These are phyloP conservation scores for Raffaelea arxii DNA, from an alignment of 2,329 filamentous ascomycete species.

Conservation along the genomic window DNA sequence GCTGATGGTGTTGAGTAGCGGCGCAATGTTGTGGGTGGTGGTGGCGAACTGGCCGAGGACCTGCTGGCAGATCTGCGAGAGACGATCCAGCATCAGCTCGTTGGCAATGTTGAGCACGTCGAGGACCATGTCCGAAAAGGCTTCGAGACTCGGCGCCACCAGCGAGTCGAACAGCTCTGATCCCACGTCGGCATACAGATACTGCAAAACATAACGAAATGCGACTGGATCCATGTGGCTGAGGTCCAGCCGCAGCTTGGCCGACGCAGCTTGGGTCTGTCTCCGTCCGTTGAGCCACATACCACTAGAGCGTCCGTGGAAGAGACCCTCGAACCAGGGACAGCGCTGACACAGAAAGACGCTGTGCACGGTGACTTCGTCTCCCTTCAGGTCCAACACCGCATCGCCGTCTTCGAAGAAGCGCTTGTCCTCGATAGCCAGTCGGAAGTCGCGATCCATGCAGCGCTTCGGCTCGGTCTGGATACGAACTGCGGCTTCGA, in stretches of 20 bases:
- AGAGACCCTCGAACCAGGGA: conserved; percentile 85
- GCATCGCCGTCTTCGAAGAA: conserved; percentile 78
- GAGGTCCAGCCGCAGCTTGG: conserved; percentile 62
- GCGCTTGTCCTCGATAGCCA: conserved; percentile 54
- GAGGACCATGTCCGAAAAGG: conserved; percentile 80
- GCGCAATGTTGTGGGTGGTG: conserved; percentile 76
- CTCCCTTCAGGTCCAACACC: conserved; percentile 65
- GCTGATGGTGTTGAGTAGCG: conserved; percentile 75
- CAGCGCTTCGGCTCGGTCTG: conserved; percentile 57
- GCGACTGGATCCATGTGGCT: conserved; percentile 65
- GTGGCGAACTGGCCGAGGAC: conserved; percentile 76
- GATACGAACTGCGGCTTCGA: conserved; percentile 69
- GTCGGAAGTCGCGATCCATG: conserved; percentile 59
- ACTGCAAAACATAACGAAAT: conserved; percentile 69
- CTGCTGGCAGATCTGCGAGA: conserved; percentile 83
- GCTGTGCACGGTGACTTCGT: conserved; percentile 67
- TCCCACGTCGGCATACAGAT: conserved; percentile 77
- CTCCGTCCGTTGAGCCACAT: conserved; percentile 70
- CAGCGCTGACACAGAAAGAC: conserved; percentile 72
- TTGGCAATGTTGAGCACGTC: conserved; percentile 86
- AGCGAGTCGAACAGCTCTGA: conserved; percentile 73
- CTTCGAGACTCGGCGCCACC: conserved; percentile 61
- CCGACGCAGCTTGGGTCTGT: conserved; percentile 24
- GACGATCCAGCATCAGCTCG: conserved; percentile 86
- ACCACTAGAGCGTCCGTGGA: conserved; percentile 77